These are phyloP conservation scores for Arctium minus DNA, from an alignment of 129 eudicot genomes.

Conservation along the genomic window DNA sequence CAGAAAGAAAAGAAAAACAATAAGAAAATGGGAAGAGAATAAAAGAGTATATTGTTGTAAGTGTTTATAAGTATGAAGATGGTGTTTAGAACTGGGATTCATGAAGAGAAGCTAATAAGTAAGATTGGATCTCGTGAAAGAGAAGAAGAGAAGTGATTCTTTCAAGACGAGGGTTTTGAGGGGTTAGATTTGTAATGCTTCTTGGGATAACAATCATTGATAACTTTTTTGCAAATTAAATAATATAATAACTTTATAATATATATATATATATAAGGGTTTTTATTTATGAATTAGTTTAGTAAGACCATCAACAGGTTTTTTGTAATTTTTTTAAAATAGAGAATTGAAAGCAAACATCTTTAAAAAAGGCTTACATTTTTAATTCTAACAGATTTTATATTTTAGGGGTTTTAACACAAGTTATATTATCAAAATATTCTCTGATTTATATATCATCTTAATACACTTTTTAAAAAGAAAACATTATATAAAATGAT, in stretches of 20 bases:
- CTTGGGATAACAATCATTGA: slow-evolving; percentile 39
- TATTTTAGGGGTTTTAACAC: too few species aligned
- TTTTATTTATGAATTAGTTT: too few species aligned
- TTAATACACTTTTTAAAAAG: too few species aligned
- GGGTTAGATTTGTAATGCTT: slow-evolving; percentile 39
- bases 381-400: too few species aligned
- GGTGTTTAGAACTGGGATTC: slow-evolving; percentile 19
- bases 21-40: not conserved
- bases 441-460: too few species aligned
- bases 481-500: too few species aligned
- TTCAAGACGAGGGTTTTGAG: slow-evolving; percentile 45
- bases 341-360: too few species aligned
- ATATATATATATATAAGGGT: not conserved
- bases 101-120: slow-evolving; percentile 20
- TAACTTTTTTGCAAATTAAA: slow-evolving; percentile 26
- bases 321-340: too few species aligned
- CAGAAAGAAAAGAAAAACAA: not conserved
- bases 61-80: slow-evolving; percentile 14
- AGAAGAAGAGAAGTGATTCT: slow-evolving; percentile 29
- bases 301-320: too few species aligned
- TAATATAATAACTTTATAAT: not conserved
- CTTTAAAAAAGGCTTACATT: too few species aligned
- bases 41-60: not conserved
- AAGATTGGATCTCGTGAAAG: slow-evolving; percentile 72
- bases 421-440: too few species aligned